phyloP scores from a whole-genome alignment of 768 basidiomycete species.

The Auricularia sp. region DNA sequence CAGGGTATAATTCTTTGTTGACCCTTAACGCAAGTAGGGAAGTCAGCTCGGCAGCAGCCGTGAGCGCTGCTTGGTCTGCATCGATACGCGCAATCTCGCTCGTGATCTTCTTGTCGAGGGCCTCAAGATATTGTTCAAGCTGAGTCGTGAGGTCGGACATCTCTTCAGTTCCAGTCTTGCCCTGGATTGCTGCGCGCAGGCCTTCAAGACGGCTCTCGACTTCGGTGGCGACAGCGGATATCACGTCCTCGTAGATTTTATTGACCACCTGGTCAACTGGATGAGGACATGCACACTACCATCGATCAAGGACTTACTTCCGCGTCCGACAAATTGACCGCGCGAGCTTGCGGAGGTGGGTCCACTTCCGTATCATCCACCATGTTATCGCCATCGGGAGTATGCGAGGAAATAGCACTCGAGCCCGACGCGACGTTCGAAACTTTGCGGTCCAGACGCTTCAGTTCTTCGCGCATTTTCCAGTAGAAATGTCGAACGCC shows the following conservation, averaged over 20 bases:
- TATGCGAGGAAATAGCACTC: background rate
- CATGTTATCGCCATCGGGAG: too few species aligned
- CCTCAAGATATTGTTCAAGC: background rate
- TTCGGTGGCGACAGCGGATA: background rate
- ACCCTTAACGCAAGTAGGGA: background rate
- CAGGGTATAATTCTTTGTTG: background rate
- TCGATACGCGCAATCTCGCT: background rate
- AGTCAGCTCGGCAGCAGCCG: background rate
- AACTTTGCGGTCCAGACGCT: background rate
- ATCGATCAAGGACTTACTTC: too few species aligned
- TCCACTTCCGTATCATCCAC: too few species aligned
- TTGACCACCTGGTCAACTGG: background rate
- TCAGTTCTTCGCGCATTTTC: background rate
- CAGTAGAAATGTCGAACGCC: background rate
- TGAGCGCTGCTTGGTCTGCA: background rate
- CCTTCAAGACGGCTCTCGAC: background rate
- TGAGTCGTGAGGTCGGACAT: background rate
- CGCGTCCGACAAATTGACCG: too few species aligned
- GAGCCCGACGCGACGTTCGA: background rate
- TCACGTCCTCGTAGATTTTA: background rate
- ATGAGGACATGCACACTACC: too few species aligned
- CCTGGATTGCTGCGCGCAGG: background rate
- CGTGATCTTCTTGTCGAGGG: background rate
- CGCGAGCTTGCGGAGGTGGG: too few species aligned
- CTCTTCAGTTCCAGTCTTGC: background rate